Conservation (phyloP, 169 alveolate species). For the Cardiosporidium cionae region DNA sequence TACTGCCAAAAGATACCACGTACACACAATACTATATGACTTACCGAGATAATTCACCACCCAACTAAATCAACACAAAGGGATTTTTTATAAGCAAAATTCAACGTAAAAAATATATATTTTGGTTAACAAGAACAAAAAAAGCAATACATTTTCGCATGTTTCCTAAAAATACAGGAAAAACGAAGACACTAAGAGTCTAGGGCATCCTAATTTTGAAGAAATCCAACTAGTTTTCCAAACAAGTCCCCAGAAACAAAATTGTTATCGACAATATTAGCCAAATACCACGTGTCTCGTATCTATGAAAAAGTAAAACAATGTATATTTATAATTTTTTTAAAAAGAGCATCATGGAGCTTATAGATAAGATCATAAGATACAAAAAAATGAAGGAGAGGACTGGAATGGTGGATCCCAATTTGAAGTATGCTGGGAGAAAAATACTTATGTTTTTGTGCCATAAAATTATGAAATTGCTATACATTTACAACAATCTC, state of each 20-base stretch:
- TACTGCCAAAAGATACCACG: too few relatives aligned
- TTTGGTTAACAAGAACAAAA: not conserved
- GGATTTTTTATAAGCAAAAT: not conserved
- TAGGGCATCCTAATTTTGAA: not conserved
- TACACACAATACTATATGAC: too few relatives aligned
- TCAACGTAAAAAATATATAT: not conserved
- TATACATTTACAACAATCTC: too few relatives aligned
- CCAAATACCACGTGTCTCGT: slow-evolving; percentile 1
- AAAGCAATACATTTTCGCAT: not conserved
- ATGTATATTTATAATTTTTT: too few relatives aligned
- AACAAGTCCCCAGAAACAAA: slow-evolving; percentile 1
- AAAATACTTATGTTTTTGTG: too few relatives aligned
- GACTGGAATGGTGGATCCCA: too few relatives aligned
- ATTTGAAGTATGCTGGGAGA: too few relatives aligned
- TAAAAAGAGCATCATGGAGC: too few relatives aligned
- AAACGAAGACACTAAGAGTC: not conserved
- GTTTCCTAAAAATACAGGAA: not conserved
- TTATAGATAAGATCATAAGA: not conserved
- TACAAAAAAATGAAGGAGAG: too few relatives aligned
- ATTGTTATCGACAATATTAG: slow-evolving; percentile 16
- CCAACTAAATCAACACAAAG: too few relatives aligned
- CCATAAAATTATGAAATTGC: too few relatives aligned
- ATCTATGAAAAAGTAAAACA: not conserved
- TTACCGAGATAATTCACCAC: too few relatives aligned
- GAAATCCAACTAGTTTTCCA: not conserved